These are phyloP conservation scores for Kluyveromyces wickerhamii DNA, from an alignment of 805 yeast genomes.

Conservation along the genomic window DNA sequence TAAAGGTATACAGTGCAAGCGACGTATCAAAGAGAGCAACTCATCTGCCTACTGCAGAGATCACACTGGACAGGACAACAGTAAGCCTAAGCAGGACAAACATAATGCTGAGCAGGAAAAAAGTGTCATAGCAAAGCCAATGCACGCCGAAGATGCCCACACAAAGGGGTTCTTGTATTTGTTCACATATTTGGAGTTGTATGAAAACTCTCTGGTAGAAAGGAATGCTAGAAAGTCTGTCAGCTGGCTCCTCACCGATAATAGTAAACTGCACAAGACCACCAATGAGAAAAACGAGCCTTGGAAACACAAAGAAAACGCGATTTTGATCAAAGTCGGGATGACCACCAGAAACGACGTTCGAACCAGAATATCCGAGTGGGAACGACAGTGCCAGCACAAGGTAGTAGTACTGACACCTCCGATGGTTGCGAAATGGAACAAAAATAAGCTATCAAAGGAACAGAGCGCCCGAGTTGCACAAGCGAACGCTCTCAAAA, in stretches of 20 bases:
- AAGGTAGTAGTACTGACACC: slow-evolving; percentile 23
- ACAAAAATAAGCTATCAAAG: too few relatives aligned
- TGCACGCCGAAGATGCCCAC: too few relatives aligned
- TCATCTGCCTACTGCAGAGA: too few relatives aligned
- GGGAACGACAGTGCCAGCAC: slow-evolving; percentile 24
- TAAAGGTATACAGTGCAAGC: slow-evolving; percentile 18
- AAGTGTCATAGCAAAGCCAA: too few relatives aligned
- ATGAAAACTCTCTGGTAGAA: slow-evolving; percentile 1
- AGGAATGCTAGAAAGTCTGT: background rate
- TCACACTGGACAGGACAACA: too few relatives aligned
- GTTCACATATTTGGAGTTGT: slow-evolving; percentile 17
- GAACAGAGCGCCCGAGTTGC: too few relatives aligned
- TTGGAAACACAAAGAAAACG: slow-evolving; percentile 6
- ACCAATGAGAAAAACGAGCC: background rate
- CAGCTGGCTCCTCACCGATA: slow-evolving; percentile 1
- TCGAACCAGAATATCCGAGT: slow-evolving; percentile 20
- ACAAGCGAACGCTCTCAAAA: too few relatives aligned
- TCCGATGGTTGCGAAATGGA: slow-evolving; percentile 9
- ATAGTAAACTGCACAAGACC: background rate
- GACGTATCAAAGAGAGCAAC: too few relatives aligned
- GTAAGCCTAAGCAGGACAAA: too few relatives aligned
- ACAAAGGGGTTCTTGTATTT: slow-evolving; percentile 25
- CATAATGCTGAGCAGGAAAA: too few relatives aligned
- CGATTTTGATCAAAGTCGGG: slow-evolving; percentile 25
- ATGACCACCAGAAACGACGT: slow-evolving; percentile 24